Evolutionary conservation across 1,139 yeast genomes (phyloP), one percentile per base, ranked within the genome.

Genomic region (Yamadazyma siamensis): DNA sequence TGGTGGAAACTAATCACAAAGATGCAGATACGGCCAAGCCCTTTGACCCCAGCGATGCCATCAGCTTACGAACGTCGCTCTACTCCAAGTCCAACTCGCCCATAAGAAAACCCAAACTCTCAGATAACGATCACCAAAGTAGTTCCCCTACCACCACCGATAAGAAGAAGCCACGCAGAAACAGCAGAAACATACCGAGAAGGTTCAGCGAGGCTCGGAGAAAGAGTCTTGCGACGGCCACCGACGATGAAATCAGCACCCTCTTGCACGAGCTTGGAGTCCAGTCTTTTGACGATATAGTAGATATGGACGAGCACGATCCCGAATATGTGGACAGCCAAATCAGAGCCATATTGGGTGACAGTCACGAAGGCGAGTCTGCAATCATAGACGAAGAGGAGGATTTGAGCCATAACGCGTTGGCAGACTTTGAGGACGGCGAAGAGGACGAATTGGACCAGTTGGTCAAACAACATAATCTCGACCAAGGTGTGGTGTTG

Each of bases 21-120:
- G 50, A 47, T 8, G 39, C 40, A 23, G 31, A 37, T 5, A 33
- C 39, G 3, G 32, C 47, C 4, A 61, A 64, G 36, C 71, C 64
- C 26, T 61, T 73, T 44, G 71, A 72, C 41, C 79, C 80, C 4
- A 55, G 66, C 17, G 79, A 74, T 47, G 80, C 77, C 11, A 65
- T 73, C 29, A 71, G 71, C 42, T 56, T 74, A 46, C 60, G 77
- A 37, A 57, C 75, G 2, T 67, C 66, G 28, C 53, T 73, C 16
- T 69, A 68, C 36, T 53, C 49, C 35, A 35, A 40, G 10, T 34
- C 45, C 7, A 39, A 38, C 13, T 42, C 61, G 21, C 52, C 57
- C 6, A 43, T 52, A 6, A 50, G 41, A 27, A 12, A 19, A 11
- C 19, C n/a, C 6, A 23, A 13, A 13, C n/a, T 10, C 3, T 16